Base-by-base conservation (phyloP, 176 grass and related monocot species). In the Musa schizocarpa region DNA sequence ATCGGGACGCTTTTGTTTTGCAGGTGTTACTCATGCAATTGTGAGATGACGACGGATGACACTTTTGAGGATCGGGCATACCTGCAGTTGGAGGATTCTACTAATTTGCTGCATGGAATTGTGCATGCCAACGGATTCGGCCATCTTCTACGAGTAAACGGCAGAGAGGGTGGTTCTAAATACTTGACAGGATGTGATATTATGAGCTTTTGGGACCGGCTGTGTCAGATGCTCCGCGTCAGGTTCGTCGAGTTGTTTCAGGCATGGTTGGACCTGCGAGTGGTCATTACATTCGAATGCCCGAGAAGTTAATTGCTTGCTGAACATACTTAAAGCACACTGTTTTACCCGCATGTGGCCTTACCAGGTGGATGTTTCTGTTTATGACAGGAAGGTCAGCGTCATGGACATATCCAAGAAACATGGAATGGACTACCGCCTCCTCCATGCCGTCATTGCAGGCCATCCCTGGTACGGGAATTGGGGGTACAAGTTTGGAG, bases 391-490 rank as follows among this genome's bases (percentile, higher is more conserved):
- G 76, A 99, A 94, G 76, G 95, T 99, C 13, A 99, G 88, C 55
- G 95, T 99, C 25, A 91, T 99, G 90, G 95, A 99, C 73, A 91
- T 91, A 73, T 99, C 95, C 49, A 94, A 94, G 80, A 99, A 99
- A 80, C 29, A 94, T 63, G 86, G 88, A 75, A 99, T 99, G 95
- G 90, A 93, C 27, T 99, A 99, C 55, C 86, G 95, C 9, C 86
- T 99, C 53, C 80, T 99, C 9, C 90, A 99, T 48, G 86, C 86
- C 11, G 85, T 99, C 72, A 99, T 81, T 22, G 81, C 19, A 65
- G 95, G 90, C 10, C 88, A 89, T 79, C 82, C 95, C 1, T 99
- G 95, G 95, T 99, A 99, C 2, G 95, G 95, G 7, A 84, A 94
- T 62, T 99, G 95, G 95, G 95, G 95, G 22, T 99, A 99, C 64